Evolutionary conservation across 768 basidiomycete species (phyloP).

Genomic region (Macrocybe gigantea): DNA sequence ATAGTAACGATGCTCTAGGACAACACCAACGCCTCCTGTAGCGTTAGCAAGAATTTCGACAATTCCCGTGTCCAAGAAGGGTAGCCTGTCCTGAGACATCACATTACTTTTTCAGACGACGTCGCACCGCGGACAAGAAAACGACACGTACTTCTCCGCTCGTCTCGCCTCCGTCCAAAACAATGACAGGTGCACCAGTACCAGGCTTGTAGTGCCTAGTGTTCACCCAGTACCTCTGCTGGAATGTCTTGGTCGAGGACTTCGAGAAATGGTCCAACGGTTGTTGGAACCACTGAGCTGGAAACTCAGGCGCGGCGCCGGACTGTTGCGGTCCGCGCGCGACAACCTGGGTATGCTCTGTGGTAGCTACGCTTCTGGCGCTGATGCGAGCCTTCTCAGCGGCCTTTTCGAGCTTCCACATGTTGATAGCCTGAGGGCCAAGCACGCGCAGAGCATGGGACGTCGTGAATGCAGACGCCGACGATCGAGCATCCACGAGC

Average conservation of each 20-base stretch:
- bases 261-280: slow-evolving; percentile 78
- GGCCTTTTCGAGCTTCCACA: slow-evolving; percentile 46
- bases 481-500: too few relatives aligned
- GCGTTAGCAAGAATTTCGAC: slow-evolving; percentile 79
- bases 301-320: slow-evolving; percentile 31
- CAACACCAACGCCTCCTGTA: slow-evolving; percentile 82
- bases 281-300: slow-evolving; percentile 70
- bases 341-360: slow-evolving; percentile 8
- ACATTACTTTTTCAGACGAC: background rate
- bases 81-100: slow-evolving; percentile 33
- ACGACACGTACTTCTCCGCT: slow-evolving; percentile 57
- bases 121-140: background rate
- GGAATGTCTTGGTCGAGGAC: slow-evolving; percentile 54
- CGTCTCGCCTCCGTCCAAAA: slow-evolving; percentile 93
- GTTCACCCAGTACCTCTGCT: slow-evolving; percentile 92
- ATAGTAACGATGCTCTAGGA: slow-evolving; percentile 93
- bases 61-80: slow-evolving; percentile 76
- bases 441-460: slow-evolving; percentile 17
- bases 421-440: slow-evolving; percentile 60
- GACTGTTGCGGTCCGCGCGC: slow-evolving; percentile 11
- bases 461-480: background rate
- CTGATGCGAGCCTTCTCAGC: slow-evolving; percentile 7
- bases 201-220: slow-evolving; percentile 71
- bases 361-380: background rate
- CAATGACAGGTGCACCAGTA: slow-evolving; percentile 75